Conservation (phyloP, 73 alveolate genomes). For the Stentor coeruleus region DNA sequence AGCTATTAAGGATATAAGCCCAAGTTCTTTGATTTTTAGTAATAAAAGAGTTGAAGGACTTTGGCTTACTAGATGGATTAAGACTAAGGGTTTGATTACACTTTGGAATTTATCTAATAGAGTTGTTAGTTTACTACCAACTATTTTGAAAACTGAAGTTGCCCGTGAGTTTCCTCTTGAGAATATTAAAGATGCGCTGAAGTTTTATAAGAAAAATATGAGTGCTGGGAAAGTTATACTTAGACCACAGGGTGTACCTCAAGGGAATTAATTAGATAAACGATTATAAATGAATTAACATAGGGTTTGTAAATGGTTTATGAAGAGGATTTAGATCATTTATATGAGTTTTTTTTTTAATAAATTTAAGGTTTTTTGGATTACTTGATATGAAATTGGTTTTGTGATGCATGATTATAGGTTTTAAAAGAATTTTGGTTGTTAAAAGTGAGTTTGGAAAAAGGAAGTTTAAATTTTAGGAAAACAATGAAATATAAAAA, state of each 20-base stretch:
- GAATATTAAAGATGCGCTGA: background rate
- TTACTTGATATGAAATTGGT: too few relatives aligned
- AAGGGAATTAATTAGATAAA: too few relatives aligned
- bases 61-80: conserved; percentile 34
- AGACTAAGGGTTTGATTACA: background rate
- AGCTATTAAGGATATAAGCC: conserved; percentile 43
- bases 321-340: too few relatives aligned
- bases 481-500: too few relatives aligned
- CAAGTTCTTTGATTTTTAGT: conserved; percentile 49
- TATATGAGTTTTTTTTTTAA: too few relatives aligned
- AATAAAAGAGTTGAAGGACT: conserved; percentile 55
- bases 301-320: too few relatives aligned
- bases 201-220: background rate
- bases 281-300: too few relatives aligned
- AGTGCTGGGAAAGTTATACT: conserved; percentile 3
- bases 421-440: too few relatives aligned
- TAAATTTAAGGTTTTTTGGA: too few relatives aligned
- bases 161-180: conserved; percentile 14
- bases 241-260: conserved; percentile 4
- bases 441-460: too few relatives aligned
- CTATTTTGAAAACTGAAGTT: background rate
- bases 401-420: too few relatives aligned
- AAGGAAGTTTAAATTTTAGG: too few relatives aligned
- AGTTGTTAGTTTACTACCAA: background rate
- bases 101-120: background rate